Base-by-base conservation (phyloP, 306 rosid species). In the Luffa aegyptiaca region DNA sequence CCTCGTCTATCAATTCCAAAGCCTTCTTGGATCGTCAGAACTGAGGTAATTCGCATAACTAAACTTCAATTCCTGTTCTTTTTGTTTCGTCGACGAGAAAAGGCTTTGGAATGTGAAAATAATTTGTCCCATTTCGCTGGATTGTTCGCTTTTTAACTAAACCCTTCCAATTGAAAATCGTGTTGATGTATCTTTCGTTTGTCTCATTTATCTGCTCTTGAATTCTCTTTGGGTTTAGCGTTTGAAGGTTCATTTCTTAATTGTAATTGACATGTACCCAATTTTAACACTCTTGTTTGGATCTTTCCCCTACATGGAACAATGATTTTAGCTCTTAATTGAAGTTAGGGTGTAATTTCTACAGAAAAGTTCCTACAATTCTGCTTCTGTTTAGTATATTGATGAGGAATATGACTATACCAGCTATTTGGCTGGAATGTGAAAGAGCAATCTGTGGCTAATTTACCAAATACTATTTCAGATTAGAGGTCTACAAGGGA, bases 1-100 rank as follows among this genome's bases (percentile, higher is more conserved):
- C 92, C 91, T 36, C 90, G 41, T 79, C 86, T 92, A n/a, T 92
- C 94, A 2, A 75, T 94, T 83, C 10, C 85, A 41, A 89, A 85
- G 91, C 89, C 90, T 3, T 92, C 93, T 79, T 94, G 90, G 96
- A 88, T 92, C 74, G 93, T 94, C 88, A 90, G 83, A 37, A 87
- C 97, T 0, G 94, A 94, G 91, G 89, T 84, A 75, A 86, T 84
- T 88, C 76, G 5, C 72, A 56, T 14, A 12, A 3, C 6, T 46
- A 45, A 21, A 26, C 36, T 72, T 20, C 5, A 13, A 45, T 48
- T 72, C 44, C 13, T 13, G 1, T 45, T 45, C 16, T 61, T 59
- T 59, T 45, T 11, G n/a, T 12, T 70, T 12, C 10, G 6, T 68
- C 12, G 8, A 8, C 33, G 51, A 70, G 56, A 20, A 9, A 45